Evolutionary conservation across 192 early-diverging fungal species (phyloP).

Genomic region (Coemansia sp.): DNA sequence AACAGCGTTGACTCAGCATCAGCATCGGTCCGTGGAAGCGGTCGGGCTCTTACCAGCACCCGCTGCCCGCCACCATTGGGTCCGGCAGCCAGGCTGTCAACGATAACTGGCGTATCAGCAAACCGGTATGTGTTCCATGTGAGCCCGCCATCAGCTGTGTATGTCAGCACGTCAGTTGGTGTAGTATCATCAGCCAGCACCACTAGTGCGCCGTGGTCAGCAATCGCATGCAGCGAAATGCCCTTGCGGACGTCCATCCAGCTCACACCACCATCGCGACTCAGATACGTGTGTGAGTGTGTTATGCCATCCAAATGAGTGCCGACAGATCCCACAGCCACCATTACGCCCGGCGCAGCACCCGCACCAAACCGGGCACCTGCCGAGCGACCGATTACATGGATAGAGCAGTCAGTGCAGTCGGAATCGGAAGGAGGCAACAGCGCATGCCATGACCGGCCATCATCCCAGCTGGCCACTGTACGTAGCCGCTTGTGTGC

Average conservation of each 20-base stretch:
- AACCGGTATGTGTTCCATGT: conserved; percentile 69
- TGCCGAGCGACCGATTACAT: conserved; percentile 53
- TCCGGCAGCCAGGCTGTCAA: conserved; percentile 61
- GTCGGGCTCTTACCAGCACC: conserved; percentile 68
- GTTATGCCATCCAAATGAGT: conserved; percentile 57
- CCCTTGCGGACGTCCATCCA: conserved; percentile 75
- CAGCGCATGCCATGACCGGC: conserved; percentile 66
- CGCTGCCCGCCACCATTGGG: conserved; percentile 69
- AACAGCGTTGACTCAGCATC: conserved; percentile 28
- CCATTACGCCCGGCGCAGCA: conserved; percentile 74
- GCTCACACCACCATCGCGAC: conserved; percentile 78
- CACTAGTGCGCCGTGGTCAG: conserved; percentile 86
- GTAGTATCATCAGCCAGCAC: conserved; percentile 70
- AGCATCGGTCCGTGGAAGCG: conserved; percentile 16
- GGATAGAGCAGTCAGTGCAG: conserved; percentile 64
- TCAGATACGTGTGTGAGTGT: conserved; percentile 71
- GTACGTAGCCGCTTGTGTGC: conserved; percentile 66
- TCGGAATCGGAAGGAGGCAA: conserved; percentile 50
- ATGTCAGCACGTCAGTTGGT: conserved; percentile 64
- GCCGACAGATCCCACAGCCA: conserved; percentile 92
- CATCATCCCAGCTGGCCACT: conserved; percentile 89
- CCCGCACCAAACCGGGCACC: conserved; percentile 66
- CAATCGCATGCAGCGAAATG: conserved; percentile 77
- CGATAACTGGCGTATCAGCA: conserved; percentile 36
- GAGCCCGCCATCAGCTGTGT: conserved; percentile 79